Base-by-base conservation (phyloP, 129 eudicot genomes). In the Flaveria linearis region DNA sequence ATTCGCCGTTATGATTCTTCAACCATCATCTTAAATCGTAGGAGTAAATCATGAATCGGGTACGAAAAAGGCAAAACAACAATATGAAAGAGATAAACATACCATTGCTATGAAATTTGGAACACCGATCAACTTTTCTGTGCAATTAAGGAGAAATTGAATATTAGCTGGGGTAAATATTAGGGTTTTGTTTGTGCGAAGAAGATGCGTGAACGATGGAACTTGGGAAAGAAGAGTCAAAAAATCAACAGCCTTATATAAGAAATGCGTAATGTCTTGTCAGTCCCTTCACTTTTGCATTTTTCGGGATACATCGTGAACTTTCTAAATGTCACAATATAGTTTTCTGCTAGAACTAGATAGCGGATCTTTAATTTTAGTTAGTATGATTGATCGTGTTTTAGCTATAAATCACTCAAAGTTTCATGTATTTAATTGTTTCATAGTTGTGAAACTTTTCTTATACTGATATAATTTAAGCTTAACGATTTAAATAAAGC, bases 121-220 rank as follows among this genome's bases (percentile, higher is more conserved):
- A 23, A 7, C 52, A 26, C 56, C 52, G 57, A 67, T 76, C 33
- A 53, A 26, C 26, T 26, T 46, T 64, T 69, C 20, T 53, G 61
- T 43, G 52, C 33, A 69, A 56, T 78, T 45, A 42, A 77, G 16
- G 45, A 17, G 56, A 26, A 5, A 41, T 14, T 25, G 75, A 39
- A 18, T 42, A 42, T 55, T 77, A 8, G 69, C 17, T 60, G 57
- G 68, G 41, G 55, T 30, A 5, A 53, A 41, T 9, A 39, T 25
- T 77, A 77, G 81, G 81, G 81, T 55, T 77, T 55, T 53, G 30
- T 53, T 53, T 25, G 56, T 42, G 80, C 30, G 52, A 41, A 26
- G 30, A 26, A 26, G 30, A 67, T 52, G 26, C 53, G 43, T 23
- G 68, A 26, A 53, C 7, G 75, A 77, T 42, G 74, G 69, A 22